These are phyloP conservation scores for Ilyonectria destructans DNA, from an alignment of 2,329 filamentous ascomycete species.

Conservation along the genomic window DNA sequence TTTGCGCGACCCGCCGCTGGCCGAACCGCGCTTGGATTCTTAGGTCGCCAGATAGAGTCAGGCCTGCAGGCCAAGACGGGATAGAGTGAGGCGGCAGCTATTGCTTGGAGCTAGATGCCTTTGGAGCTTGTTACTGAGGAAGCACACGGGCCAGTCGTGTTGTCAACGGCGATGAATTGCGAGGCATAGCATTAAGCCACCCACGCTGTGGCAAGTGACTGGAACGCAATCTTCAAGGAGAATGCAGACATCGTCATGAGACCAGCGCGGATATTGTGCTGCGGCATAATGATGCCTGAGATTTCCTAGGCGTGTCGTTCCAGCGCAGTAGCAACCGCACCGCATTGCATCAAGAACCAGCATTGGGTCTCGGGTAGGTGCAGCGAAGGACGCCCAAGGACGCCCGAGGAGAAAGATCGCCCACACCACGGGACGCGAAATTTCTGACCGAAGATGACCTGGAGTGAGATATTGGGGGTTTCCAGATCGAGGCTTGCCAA, in stretches of 20 bases:
- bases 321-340: constrained; percentile 34
- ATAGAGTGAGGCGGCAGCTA: constrained; percentile 39
- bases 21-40: constrained; percentile 23
- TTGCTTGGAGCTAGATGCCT: constrained; percentile 25
- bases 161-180: constrained; percentile 29
- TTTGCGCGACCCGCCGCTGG: constrained; percentile 31
- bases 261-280: constrained; percentile 9
- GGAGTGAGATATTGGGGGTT: constrained; percentile 38
- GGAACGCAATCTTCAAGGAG: background rate
- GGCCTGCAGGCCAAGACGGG: constrained; percentile 25
- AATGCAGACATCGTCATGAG: constrained; percentile 29
- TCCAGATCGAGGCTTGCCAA: constrained; percentile 33
- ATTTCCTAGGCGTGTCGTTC: constrained; percentile 30
- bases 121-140: constrained; percentile 24
- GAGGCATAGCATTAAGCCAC: constrained; percentile 35
- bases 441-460: constrained; percentile 34
- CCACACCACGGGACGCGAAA: constrained; percentile 39
- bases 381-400: constrained; percentile 38
- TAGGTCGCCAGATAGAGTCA: constrained; percentile 16
- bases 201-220: constrained; percentile 13
- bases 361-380: constrained; percentile 48
- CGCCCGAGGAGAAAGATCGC: constrained; percentile 42
- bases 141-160: constrained; percentile 12
- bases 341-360: constrained; percentile 45
- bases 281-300: constrained; percentile 35